These are phyloP conservation scores for Pyronema omphalodes DNA, from an alignment of 495 filamentous ascomycete genomes.

Conservation along the genomic window DNA sequence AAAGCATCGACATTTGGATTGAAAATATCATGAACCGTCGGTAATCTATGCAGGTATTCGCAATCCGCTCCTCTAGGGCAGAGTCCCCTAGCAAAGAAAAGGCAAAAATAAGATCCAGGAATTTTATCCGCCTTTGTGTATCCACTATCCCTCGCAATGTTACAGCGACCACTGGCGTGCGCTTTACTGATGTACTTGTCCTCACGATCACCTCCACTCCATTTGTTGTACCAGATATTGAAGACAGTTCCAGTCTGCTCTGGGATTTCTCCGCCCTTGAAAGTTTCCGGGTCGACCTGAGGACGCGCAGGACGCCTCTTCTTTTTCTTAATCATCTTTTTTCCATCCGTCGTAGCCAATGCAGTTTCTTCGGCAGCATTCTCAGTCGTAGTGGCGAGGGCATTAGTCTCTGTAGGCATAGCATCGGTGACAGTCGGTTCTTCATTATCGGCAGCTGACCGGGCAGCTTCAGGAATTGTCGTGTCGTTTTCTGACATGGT, in stretches of 20 bases:
- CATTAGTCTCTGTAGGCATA: neutral
- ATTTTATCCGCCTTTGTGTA: constrained; percentile 78
- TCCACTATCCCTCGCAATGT: constrained; percentile 60
- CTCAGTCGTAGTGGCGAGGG: neutral
- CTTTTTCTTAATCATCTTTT: constrained; percentile 30
- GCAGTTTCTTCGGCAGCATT: neutral
- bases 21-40: constrained; percentile 63
- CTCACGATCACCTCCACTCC: constrained; percentile 83
- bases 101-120: constrained; percentile 69
- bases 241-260: constrained; percentile 84
- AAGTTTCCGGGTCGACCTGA: constrained; percentile 58
- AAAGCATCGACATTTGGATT: constrained; percentile 88
- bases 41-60: constrained; percentile 82
- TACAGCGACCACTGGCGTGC: constrained; percentile 60
- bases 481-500: neutral
- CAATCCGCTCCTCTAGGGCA: constrained; percentile 81
- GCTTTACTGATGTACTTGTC: constrained; percentile 68
- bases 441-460: neutral
- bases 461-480: neutral
- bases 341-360: neutral
- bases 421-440: neutral
- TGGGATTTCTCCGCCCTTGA: constrained; percentile 58
- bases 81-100: constrained; percentile 71
- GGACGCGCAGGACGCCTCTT: constrained; percentile 48
- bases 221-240: constrained; percentile 95